phyloP scores from a whole-genome alignment of 257 asterid species.

The Buddleja alternifolia region DNA sequence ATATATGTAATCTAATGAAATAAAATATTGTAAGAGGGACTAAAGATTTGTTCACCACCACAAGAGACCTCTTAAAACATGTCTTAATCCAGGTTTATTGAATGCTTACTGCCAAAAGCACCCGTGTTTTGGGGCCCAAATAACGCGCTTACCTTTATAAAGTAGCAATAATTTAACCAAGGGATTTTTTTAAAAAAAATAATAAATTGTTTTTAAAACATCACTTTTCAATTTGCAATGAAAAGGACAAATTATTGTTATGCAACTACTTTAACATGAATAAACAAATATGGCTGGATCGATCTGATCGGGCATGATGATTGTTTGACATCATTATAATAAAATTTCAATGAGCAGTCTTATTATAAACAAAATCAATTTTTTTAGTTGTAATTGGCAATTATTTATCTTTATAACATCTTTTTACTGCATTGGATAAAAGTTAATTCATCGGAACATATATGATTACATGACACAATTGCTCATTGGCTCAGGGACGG shows the following conservation, averaged over 20 bases:
- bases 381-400: no score
- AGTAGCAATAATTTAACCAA: background rate
- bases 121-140: conserved; percentile 15
- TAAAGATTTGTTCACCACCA: conserved; percentile 1
- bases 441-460: no score
- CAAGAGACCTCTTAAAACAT: background rate
- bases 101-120: background rate
- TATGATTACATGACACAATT: no score
- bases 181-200: background rate
- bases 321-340: no score
- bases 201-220: conserved; percentile 7
- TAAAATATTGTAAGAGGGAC: background rate
- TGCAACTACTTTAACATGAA: conserved; percentile 1
- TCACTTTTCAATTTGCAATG: conserved; percentile 21
- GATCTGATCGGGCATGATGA: no score
- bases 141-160: conserved; percentile 18
- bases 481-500: no score
- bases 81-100: background rate
- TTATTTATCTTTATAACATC: no score
- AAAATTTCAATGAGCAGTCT: no score
- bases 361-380: no score
- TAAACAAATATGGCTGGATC: conserved; percentile 12
- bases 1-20: background rate
- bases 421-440: no score
- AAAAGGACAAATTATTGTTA: conserved; percentile 27